These are phyloP conservation scores for Saprolegnia parasitica DNA, from an alignment of 352 stramenopile species.

Conservation along the genomic window DNA sequence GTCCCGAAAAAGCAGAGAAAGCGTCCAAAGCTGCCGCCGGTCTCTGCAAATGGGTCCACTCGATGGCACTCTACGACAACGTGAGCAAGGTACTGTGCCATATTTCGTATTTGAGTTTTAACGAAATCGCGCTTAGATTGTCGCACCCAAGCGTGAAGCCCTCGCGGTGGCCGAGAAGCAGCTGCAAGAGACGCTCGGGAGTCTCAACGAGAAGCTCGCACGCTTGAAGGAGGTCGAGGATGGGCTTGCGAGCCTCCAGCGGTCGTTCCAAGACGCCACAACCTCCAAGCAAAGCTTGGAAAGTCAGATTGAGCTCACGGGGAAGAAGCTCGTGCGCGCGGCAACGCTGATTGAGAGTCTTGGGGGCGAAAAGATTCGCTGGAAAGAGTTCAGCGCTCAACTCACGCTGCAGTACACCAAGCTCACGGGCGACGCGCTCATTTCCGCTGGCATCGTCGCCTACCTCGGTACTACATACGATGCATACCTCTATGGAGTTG, in stretches of 20 bases:
- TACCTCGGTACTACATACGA: slow-evolving; percentile 86
- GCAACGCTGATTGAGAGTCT: slow-evolving; percentile 91
- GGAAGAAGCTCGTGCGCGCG: slow-evolving; percentile 89
- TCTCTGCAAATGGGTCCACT: slow-evolving; percentile 91
- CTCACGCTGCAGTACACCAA: slow-evolving; percentile 81
- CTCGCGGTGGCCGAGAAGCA: slow-evolving; percentile 74
- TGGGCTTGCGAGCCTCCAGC: slow-evolving; percentile 79
- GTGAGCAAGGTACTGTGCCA: slow-evolving; percentile 64
- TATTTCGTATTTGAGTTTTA: background rate
- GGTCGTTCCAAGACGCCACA: slow-evolving; percentile 83
- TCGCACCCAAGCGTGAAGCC: slow-evolving; percentile 89
- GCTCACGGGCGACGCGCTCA: slow-evolving; percentile 89
- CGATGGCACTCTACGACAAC: slow-evolving; percentile 92
- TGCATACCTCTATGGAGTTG: no score
- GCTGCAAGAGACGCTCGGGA: slow-evolving; percentile 86
- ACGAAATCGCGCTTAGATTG: slow-evolving; percentile 35
- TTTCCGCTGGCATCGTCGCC: slow-evolving; percentile 88
- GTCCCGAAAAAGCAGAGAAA: slow-evolving; percentile 88
- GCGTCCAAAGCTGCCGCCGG: slow-evolving; percentile 89
- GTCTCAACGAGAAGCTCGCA: slow-evolving; percentile 86
- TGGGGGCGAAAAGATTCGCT: slow-evolving; percentile 89
- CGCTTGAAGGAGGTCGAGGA: slow-evolving; percentile 90
- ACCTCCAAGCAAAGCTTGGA: slow-evolving; percentile 91
- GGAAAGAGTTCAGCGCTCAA: slow-evolving; percentile 84
- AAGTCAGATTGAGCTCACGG: slow-evolving; percentile 88